Base-by-base conservation (phyloP, 202 grass and related monocot genomes). In the Miscanthus sacchariflorus region DNA sequence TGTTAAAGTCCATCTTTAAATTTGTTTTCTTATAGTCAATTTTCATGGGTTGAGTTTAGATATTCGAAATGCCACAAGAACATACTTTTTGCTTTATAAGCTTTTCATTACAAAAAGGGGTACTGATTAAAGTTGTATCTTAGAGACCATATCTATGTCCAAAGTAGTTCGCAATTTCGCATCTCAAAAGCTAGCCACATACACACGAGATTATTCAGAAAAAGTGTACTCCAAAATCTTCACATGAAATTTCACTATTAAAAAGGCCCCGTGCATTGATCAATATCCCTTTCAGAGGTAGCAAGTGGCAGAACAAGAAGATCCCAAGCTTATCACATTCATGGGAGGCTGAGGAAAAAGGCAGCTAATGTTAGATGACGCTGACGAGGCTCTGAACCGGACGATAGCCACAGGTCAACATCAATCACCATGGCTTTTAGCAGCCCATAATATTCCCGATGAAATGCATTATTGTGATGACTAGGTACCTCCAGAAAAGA, bases 311-410 rank as follows among this genome's bases (percentile, higher is more conserved):
- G 59, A 64, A 43, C 38, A 72, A 43, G 19, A 72, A 19, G 15
- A 10, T 18, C 19, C 33, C 68, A 19, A 72, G 68, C 12, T 21
- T 21, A 39, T 70, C 18, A 72, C 33, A 10, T 72, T 42, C 15
- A 21, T 10, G 1, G 0, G 18, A 40, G 30, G 15, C 5, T 9
- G 7, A 40, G 9, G 35, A 40, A 66, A 49, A 76, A 65, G 40
- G 72, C 7, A 6, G 18, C 28, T 10, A 30, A 45, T 54, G 25
- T 2, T 9, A 18, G 83, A 56, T 8, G n/a, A 42, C 6, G 72
- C 83, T 85, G 43, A 69, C 7, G 64, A 58, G 73, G 76, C 23
- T 72, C 14, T 59, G 67, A 86, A 48, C 6, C 15, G 67, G 38
- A 79, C 4, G 46, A 49, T 11, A 23, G 18, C 10, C 12, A 45